Evolutionary conservation across 2,329 filamentous ascomycete genomes (phyloP).

Genomic region (Phymatotrichopsis omnivora): DNA sequence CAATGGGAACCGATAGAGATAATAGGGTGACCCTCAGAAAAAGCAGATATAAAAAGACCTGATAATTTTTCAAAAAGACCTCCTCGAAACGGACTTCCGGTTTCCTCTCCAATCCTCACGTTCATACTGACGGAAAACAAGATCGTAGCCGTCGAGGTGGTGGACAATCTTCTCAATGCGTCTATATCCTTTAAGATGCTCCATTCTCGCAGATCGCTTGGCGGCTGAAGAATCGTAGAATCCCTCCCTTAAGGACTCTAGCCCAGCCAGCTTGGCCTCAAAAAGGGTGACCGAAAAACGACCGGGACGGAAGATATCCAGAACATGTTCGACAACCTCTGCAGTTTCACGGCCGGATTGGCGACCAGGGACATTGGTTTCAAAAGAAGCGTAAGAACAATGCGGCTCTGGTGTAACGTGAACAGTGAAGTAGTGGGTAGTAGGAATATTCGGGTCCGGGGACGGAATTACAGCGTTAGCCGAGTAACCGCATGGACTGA

Average conservation of each 20-base stretch:
- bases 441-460: slow-evolving; percentile 46
- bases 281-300: slow-evolving; percentile 96
- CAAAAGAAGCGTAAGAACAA: slow-evolving; percentile 95
- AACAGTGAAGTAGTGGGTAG: slow-evolving; percentile 91
- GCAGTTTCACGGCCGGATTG: slow-evolving; percentile 80
- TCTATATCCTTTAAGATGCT: slow-evolving; percentile 74
- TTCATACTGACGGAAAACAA: slow-evolving; percentile 95
- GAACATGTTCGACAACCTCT: slow-evolving; percentile 87
- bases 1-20: no score
- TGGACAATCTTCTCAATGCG: slow-evolving; percentile 92
- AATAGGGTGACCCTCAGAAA: no score
- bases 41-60: no score
- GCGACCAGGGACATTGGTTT: slow-evolving; percentile 88
- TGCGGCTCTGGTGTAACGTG: slow-evolving; percentile 96
- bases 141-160: slow-evolving; percentile 91
- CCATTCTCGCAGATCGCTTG: slow-evolving; percentile 49
- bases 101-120: slow-evolving; percentile 54
- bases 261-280: slow-evolving; percentile 58
- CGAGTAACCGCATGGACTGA: slow-evolving; percentile 92
- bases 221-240: slow-evolving; percentile 36
- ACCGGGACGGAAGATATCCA: slow-evolving; percentile 93
- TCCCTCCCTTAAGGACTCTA: slow-evolving; percentile 35
- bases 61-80: neutral
- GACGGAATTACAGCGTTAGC: slow-evolving; percentile 92
- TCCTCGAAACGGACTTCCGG: slow-evolving; percentile 19